Conservation (phyloP, 2,329 filamentous ascomycete species). For the Claviceps lovelessii region DNA sequence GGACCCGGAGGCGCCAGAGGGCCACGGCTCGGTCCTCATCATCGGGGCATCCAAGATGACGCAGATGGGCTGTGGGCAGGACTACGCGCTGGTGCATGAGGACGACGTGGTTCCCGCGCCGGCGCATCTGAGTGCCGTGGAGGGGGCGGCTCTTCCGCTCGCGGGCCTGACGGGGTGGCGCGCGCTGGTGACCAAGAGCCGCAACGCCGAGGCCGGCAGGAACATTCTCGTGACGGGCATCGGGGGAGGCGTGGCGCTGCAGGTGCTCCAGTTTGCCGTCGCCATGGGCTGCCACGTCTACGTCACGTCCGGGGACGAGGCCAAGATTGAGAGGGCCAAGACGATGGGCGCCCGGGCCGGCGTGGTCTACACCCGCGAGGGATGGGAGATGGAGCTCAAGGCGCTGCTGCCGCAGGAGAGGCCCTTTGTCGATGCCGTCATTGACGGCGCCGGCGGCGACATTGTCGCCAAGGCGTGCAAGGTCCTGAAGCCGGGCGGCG, state of each 20-base stretch:
- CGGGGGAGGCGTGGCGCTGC: constrained; percentile 79
- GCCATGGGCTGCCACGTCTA: constrained; percentile 64
- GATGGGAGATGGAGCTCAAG: constrained; percentile 67
- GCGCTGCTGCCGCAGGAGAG: constrained; percentile 48
- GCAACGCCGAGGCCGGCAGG: constrained; percentile 43
- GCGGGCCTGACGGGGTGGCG: constrained; percentile 83
- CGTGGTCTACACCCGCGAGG: constrained; percentile 63
- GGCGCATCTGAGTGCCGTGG: constrained; percentile 51
- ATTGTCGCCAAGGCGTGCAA: constrained; percentile 54
- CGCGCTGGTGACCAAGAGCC: constrained; percentile 63
- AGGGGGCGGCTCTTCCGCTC: constrained; percentile 73
- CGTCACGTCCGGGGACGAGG: constrained; percentile 60
- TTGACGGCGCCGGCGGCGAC: constrained; percentile 85
- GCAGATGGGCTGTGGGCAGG: constrained; percentile 54
- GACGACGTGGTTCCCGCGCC: constrained; percentile 61
- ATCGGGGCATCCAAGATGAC: constrained; percentile 53
- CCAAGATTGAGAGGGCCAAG: constrained; percentile 61
- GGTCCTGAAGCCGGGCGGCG: constrained; percentile 65
- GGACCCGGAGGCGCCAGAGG: constrained; percentile 62
- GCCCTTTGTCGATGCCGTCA: constrained; percentile 63
- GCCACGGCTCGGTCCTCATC: constrained; percentile 44
- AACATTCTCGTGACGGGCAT: constrained; percentile 85
- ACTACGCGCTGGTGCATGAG: constrained; percentile 55
- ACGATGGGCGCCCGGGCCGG: constrained; percentile 65
- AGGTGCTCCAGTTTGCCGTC: constrained; percentile 65